phyloP scores from a whole-genome alignment of 495 filamentous ascomycete genomes.

The Ramalina intermedia region DNA sequence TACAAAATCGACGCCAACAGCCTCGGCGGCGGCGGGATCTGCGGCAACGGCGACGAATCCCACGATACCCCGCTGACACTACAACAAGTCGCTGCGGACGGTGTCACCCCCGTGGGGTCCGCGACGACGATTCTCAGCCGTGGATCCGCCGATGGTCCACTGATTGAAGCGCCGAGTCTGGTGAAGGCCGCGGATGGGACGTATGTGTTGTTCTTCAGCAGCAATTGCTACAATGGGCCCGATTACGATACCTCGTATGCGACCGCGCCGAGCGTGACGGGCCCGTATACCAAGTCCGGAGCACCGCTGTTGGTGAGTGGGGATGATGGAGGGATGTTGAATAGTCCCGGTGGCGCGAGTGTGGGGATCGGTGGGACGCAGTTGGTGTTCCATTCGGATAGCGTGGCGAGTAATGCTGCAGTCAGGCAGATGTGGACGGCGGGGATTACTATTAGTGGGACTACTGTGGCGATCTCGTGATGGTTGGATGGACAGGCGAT shows the following conservation, averaged over 20 bases:
- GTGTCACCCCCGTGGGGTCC: constrained; percentile 29
- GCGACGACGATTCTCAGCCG: constrained; percentile 33
- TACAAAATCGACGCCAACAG: constrained; percentile 45
- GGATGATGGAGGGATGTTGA: constrained; percentile 22
- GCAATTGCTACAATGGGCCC: constrained; percentile 33
- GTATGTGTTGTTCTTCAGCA: constrained; percentile 45
- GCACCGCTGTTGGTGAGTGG: constrained; percentile 27
- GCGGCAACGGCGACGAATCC: constrained; percentile 29
- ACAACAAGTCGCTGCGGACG: constrained; percentile 35
- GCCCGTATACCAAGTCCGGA: constrained; percentile 28
- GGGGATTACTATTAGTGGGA: constrained; percentile 19
- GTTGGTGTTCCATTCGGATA: constrained; percentile 35
- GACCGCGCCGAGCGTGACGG: constrained; percentile 25
- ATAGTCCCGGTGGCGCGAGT: constrained; percentile 36
- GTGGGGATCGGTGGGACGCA: constrained; percentile 22
- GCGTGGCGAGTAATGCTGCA: constrained; percentile 19
- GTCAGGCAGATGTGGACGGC: constrained; percentile 28
- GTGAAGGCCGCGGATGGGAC: constrained; percentile 25
- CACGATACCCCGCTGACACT: constrained; percentile 40
- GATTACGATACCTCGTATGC: constrained; percentile 40
- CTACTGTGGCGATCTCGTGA: constrained; percentile 7
- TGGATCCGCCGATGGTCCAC: constrained; percentile 31
- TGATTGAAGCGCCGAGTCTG: constrained; percentile 43
- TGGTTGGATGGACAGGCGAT: no score
- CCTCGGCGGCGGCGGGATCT: constrained; percentile 34